Conservation (phyloP, 805 yeast species). For the Lipomyces starkeyi region DNA sequence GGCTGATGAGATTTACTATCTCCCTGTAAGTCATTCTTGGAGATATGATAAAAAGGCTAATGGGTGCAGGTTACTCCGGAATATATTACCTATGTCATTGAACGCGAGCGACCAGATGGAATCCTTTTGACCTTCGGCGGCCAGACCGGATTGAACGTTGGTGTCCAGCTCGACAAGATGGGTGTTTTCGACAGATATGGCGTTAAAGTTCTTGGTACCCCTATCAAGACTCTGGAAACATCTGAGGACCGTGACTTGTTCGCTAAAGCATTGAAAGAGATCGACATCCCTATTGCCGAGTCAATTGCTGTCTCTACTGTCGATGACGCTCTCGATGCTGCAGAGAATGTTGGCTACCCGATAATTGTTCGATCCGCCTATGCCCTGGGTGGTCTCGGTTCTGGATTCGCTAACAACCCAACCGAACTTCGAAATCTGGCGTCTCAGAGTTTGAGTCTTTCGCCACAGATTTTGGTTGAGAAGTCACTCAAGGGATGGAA, state of each 20-base stretch:
- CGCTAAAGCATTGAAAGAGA: slow-evolving; percentile 93
- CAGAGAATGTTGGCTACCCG: slow-evolving; percentile 87
- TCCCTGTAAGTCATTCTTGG: slow-evolving; percentile 60
- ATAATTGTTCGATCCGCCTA: slow-evolving; percentile 97
- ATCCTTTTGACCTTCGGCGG: slow-evolving; percentile 97
- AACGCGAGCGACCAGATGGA: slow-evolving; percentile 96
- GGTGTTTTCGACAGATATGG: slow-evolving; percentile 90
- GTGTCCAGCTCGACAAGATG: slow-evolving; percentile 92
- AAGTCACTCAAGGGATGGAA: slow-evolving; percentile 96
- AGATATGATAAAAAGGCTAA: background rate
- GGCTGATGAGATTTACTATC: slow-evolving; percentile 94
- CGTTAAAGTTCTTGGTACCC: slow-evolving; percentile 96
- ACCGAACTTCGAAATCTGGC: slow-evolving; percentile 85
- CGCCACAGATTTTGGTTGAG: slow-evolving; percentile 96
- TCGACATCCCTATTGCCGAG: slow-evolving; percentile 94
- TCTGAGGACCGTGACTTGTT: slow-evolving; percentile 98
- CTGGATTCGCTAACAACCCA: slow-evolving; percentile 90
- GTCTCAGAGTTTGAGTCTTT: slow-evolving; percentile 82
- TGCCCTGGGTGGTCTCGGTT: slow-evolving; percentile 96
- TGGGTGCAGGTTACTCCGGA: slow-evolving; percentile 73
- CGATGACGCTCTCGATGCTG: slow-evolving; percentile 93
- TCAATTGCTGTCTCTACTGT: slow-evolving; percentile 93
- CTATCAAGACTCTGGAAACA: slow-evolving; percentile 92
- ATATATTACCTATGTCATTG: slow-evolving; percentile 91
- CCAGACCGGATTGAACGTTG: slow-evolving; percentile 95